Evolutionary conservation across 345 rosid species (phyloP), one percentile per base, ranked within the genome.

Genomic region (Moringa oleifera): DNA sequence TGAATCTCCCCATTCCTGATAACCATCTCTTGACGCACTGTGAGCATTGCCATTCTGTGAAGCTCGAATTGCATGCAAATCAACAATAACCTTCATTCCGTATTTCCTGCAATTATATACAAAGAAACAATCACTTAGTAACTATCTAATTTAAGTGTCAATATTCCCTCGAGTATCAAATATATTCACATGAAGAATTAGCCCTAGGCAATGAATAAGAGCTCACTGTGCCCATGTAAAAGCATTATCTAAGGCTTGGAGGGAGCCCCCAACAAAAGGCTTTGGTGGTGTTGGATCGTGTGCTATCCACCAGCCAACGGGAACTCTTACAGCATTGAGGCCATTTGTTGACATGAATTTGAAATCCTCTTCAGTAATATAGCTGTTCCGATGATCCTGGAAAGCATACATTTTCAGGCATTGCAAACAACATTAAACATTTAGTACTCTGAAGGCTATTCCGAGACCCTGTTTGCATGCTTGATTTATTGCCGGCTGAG

Each of bases 281-380:
- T 54, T 68, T 7, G 81, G 78, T 2, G 81, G 62, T 0, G 59
- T 61, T 8, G 78, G 78, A 67, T 70, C 75, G 16, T 66, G 23
- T 8, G 75, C 73, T 50, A 73, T 67, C 81, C 78, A 77, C 81
- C 81, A 73, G 0, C 81, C 75, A 25, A 73, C 73, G 7, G 78
- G 81, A 61, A 77, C 49, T 24, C 78, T 77, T 37, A 77, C 81
- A 17, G 69, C 76, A 58, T 53, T 73, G 41, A 77, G 62, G 18
- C 75, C 68, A 51, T 73, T 70, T 57, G 20, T 21, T 8, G 81
- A 73, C 66, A 77, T 64, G 70, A 73, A 77, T 18, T 18, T 58
- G 65, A 77, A 73, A 50, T 77, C 81, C 12, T 70, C 71, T 11
- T 77, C 73, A 0, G 70, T 65, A 36, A 77, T 70, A 72, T 70